Base-by-base conservation (phyloP, 805 yeast genomes). In the Pichia nakasei region DNA sequence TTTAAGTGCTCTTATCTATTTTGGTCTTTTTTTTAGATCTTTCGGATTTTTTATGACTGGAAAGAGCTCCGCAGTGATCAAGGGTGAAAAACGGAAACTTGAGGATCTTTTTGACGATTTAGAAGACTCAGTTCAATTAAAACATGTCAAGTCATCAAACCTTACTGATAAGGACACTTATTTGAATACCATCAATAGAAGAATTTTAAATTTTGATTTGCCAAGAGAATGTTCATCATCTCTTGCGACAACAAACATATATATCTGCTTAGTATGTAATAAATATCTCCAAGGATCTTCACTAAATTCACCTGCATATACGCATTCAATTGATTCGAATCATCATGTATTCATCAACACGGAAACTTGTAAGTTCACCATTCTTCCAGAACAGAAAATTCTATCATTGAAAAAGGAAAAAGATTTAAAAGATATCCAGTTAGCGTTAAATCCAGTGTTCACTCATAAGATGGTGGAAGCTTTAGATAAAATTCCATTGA, bases 241-340 rank as follows among this genome's bases (percentile, higher is more conserved):
- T 0, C 64, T 84, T 20, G 69, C 85, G 1, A 71, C 67, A 33
- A 64, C 72, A 19, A 81, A 82, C 52, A 73, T 85, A 1, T 82
- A 84, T 53, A 78, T 85, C 27, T 85, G 95, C 55, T 61, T 85
- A 19, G 71, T 70, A 0, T 85, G 95, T 61, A 91, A 89, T 29
- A 79, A 74, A 53, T 85, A 77, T 60, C 72, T 76, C 42, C 81
- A 78, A 51, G 95, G 95, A 1, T 67, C 87, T 21, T 73, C 78
- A 1, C 65, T 61, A 45, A 58, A 72, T n/a, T 75, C 89, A 0
- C 79, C 79, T 20, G 88, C 89, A 0, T 82, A 77, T 53, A 55
- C 66, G 15, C 95, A 85, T 57, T 72, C 87, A 2, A 67, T 85
- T 18, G 70, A 78, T 45, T 73, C 68, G 5, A 69, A 72, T 51